Conservation (phyloP, 2,329 filamentous ascomycete species). For the Botrytis cinerea region DNA sequence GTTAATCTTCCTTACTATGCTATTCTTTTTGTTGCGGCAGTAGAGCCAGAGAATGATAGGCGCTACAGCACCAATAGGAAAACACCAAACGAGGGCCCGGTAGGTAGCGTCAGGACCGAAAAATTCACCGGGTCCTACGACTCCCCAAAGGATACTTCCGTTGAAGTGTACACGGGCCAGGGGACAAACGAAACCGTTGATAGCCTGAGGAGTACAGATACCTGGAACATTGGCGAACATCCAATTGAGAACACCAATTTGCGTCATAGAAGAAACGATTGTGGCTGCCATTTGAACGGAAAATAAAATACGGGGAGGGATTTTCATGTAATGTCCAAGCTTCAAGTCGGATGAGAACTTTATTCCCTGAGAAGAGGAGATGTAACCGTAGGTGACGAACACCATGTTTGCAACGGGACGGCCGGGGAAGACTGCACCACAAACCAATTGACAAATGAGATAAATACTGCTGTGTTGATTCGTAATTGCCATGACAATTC, state of each 20-base stretch:
- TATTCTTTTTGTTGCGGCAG: constrained; percentile 58
- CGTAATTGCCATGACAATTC: constrained; percentile 90
- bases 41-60: constrained; percentile 76
- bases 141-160: constrained; percentile 85
- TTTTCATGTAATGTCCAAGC: constrained; percentile 86
- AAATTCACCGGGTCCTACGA: constrained; percentile 80
- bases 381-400: constrained; percentile 89
- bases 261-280: constrained; percentile 74
- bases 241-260: constrained; percentile 86
- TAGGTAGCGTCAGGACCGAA: constrained; percentile 78
- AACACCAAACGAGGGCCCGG: constrained; percentile 76
- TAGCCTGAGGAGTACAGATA: constrained; percentile 76
- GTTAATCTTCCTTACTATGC: constrained; percentile 74
- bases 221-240: constrained; percentile 78
- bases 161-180: constrained; percentile 89
- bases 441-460: constrained; percentile 82
- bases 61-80: constrained; percentile 72
- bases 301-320: constrained; percentile 77
- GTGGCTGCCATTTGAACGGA: constrained; percentile 77
- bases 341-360: constrained; percentile 89
- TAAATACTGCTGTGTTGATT: constrained; percentile 88
- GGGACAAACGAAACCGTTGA: constrained; percentile 86
- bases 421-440: constrained; percentile 78
- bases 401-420: constrained; percentile 91
- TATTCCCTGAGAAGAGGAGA: constrained; percentile 83